A percentile compares a stretch with the other conserved stretches of the same genome.
Conservation (phyloP, 2,329 filamentous ascomycete species). For the Sporothrix variecibatus region DNA sequence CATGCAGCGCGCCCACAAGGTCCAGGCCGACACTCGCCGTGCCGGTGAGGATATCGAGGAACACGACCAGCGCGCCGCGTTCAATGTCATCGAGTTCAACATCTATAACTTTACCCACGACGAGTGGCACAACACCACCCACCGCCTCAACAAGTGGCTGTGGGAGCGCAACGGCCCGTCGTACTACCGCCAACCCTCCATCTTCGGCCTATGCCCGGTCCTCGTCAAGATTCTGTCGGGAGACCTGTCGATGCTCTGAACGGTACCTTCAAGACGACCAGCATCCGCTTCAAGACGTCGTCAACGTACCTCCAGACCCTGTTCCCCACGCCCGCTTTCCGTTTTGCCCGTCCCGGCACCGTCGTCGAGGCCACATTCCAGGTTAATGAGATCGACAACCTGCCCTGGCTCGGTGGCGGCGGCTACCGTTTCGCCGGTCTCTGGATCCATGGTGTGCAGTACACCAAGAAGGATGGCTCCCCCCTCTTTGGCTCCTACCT, state of each 20-base stretch:
- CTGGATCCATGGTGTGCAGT: not conserved
- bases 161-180: not conserved
- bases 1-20: not conserved
- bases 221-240: not conserved
- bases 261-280: not conserved
- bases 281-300: not conserved
- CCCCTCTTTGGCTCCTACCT: not conserved
- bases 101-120: not conserved
- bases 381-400: not conserved
- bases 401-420: not conserved
- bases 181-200: not conserved
- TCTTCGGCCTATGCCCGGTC: not conserved
- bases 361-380: not conserved
- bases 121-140: slow-evolving; percentile 6
- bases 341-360: not conserved
- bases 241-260: not conserved
- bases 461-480: not conserved
- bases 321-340: not conserved
- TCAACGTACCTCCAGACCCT: not conserved
- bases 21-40: not conserved
- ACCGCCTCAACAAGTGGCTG: not conserved
- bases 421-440: not conserved
- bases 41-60: not conserved
- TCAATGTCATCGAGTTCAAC: not conserved
- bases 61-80: not conserved